Evolutionary conservation across 495 filamentous ascomycete species (phyloP).

Genomic region (Podospora conica): DNA sequence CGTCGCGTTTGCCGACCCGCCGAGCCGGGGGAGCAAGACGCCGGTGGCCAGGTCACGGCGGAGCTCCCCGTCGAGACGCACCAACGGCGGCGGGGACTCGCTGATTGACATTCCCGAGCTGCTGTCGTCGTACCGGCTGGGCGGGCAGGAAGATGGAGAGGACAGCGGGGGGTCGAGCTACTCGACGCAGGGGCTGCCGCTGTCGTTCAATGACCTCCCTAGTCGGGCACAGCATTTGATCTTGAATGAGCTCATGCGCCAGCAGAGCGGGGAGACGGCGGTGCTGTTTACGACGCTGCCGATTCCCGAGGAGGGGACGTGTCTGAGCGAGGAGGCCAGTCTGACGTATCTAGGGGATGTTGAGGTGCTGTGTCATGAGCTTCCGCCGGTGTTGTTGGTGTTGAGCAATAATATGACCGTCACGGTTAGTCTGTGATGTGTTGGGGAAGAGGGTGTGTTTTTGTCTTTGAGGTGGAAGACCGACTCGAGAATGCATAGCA

Average conservation of each 20-base stretch:
- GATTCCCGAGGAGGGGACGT: conserved; percentile 68
- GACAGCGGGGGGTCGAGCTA: conserved; percentile 50
- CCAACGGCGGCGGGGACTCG: conserved; percentile 18
- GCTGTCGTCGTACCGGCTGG: conserved; percentile 25
- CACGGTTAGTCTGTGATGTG: conserved; percentile 64
- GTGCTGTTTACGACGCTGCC: conserved; percentile 80
- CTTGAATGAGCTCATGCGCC: conserved; percentile 72
- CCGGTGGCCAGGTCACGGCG: conserved; percentile 23
- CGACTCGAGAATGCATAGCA: not conserved
- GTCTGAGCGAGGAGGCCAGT: conserved; percentile 60
- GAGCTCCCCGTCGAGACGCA: conserved; percentile 24
- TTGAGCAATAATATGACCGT: conserved; percentile 89
- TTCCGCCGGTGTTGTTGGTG: conserved; percentile 68
- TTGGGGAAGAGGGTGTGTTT: not conserved
- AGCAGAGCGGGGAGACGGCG: conserved; percentile 64
- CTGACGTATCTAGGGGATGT: conserved; percentile 68
- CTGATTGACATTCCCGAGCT: conserved; percentile 34
- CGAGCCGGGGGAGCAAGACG: conserved; percentile 12
- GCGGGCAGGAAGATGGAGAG: conserved; percentile 14
- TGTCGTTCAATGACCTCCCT: conserved; percentile 82
- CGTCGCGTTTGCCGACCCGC: conserved; percentile 61
- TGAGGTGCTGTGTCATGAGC: conserved; percentile 62
- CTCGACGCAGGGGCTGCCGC: conserved; percentile 52
- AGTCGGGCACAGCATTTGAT: conserved; percentile 80
- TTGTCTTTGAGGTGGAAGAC: not conserved